Conservation (phyloP, 2,329 filamentous ascomycete species). For the Aspergillus bombycis region DNA sequence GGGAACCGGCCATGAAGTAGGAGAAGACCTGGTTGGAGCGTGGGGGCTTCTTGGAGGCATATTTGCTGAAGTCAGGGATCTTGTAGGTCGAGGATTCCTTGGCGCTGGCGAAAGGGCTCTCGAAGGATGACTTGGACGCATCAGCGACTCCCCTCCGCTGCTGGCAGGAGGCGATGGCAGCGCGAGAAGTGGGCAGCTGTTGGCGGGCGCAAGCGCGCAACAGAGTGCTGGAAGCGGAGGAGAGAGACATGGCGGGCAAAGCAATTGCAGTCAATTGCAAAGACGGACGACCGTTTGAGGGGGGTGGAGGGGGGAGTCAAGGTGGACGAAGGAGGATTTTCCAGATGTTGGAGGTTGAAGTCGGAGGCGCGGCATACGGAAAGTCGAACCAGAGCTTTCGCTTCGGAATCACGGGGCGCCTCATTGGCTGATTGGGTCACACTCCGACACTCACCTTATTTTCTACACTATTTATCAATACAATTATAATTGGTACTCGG, state of each 20-base stretch:
- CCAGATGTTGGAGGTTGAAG: conserved; percentile 41
- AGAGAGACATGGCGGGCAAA: conserved; percentile 53
- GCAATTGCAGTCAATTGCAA: conserved; percentile 42
- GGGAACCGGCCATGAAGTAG: conserved; percentile 98
- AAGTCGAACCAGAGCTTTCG: conserved; percentile 40
- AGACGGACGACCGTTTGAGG: conserved; percentile 23
- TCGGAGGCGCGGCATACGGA: conserved; percentile 34
- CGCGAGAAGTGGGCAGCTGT: conserved; percentile 47
- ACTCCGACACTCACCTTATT: conserved; percentile 9
- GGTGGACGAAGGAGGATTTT: conserved; percentile 38
- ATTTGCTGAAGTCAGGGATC: conserved; percentile 89
- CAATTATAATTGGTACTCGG: neutral
- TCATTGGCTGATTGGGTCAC: conserved; percentile 41
- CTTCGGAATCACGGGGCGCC: conserved; percentile 45
- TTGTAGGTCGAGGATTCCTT: conserved; percentile 60
- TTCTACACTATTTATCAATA: neutral
- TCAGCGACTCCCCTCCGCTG: conserved; percentile 44
- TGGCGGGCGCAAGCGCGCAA: conserved; percentile 61
- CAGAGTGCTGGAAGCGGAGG: conserved; percentile 69
- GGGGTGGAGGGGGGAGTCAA: conserved; percentile 24
- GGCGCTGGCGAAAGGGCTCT: conserved; percentile 60
- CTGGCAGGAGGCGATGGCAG: conserved; percentile 46
- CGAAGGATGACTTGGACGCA: conserved; percentile 47
- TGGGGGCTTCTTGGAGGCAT: conserved; percentile 71
- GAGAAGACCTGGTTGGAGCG: conserved; percentile 82